Percentiles rank a stretch among this genome's conserved stretches.
Evolutionary conservation across 1,284 basidiomycete genomes (phyloP).

Genomic region (Austroboletus niveus): DNA sequence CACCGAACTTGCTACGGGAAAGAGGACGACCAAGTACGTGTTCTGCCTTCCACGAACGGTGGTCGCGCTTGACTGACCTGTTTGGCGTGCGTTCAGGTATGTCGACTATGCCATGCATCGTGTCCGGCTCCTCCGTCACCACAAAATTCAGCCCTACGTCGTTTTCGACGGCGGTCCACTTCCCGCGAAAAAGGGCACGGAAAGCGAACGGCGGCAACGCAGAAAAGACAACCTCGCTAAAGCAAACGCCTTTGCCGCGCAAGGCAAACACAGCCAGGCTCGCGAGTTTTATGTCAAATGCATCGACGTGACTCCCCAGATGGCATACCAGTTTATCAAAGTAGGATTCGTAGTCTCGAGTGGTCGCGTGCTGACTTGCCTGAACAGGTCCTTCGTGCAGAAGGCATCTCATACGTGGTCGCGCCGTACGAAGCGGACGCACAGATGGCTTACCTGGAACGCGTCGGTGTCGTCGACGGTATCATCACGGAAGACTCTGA

Average conservation of each 20-base stretch:
- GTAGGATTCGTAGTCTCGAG: slow-evolving; percentile 39
- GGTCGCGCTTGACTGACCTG: slow-evolving; percentile 2
- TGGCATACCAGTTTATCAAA: slow-evolving; percentile 98
- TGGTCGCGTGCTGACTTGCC: slow-evolving; percentile 8
- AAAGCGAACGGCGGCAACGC: slow-evolving; percentile 74
- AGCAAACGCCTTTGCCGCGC: slow-evolving; percentile 71
- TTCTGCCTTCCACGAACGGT: background rate
- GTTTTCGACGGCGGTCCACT: slow-evolving; percentile 97
- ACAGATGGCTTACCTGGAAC: slow-evolving; percentile 92
- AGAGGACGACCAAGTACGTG: slow-evolving; percentile 77
- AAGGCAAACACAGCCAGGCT: slow-evolving; percentile 80
- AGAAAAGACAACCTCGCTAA: slow-evolving; percentile 66
- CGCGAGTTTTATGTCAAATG: slow-evolving; percentile 89
- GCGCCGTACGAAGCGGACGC: slow-evolving; percentile 99
- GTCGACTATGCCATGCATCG: slow-evolving; percentile 96
- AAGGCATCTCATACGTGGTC: slow-evolving; percentile 83
- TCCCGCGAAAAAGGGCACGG: slow-evolving; percentile 91
- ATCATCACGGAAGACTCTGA: slow-evolving; percentile 99
- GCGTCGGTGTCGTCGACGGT: slow-evolving; percentile 79
- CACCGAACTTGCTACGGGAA: slow-evolving; percentile 84
- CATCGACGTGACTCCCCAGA: slow-evolving; percentile 93
- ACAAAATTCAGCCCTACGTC: slow-evolving; percentile 85
- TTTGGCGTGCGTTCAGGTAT: slow-evolving; percentile 56
- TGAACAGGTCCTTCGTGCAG: slow-evolving; percentile 75
- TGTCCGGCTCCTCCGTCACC: slow-evolving; percentile 81